These are phyloP conservation scores for Recurvomyces mirabilis DNA, from an alignment of 495 filamentous ascomycete genomes.

Conservation along the genomic window DNA sequence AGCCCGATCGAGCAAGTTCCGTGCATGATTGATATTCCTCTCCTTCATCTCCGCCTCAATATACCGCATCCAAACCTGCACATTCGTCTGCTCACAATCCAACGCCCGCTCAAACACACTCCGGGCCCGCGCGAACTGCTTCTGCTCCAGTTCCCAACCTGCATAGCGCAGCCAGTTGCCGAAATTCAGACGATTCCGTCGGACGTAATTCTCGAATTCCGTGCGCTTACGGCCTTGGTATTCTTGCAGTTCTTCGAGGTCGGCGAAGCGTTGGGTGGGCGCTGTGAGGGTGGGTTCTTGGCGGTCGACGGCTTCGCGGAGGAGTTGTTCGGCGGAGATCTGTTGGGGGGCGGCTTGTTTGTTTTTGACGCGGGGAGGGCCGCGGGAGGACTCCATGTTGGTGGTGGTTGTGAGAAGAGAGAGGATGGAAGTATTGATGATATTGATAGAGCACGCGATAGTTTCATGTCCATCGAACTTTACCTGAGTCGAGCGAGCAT, in stretches of 20 bases:
- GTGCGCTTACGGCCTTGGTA: conserved; percentile 91
- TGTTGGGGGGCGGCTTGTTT: conserved; percentile 64
- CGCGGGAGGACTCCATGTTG: conserved; percentile 82
- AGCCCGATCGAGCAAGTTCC: conserved; percentile 88
- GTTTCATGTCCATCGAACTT: not conserved
- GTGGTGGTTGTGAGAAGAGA: not conserved
- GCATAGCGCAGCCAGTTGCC: conserved; percentile 99
- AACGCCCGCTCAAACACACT: conserved; percentile 92
- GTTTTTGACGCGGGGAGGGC: conserved; percentile 94
- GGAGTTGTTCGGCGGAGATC: conserved; percentile 93
- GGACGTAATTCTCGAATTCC: conserved; percentile 97
- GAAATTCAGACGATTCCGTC: conserved; percentile 87
- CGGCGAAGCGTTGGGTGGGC: conserved; percentile 88
- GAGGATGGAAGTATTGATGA: not conserved
- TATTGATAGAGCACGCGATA: not conserved
- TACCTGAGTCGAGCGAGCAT: no score
- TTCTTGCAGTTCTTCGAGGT: conserved; percentile 96
- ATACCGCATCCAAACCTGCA: conserved; percentile 78
- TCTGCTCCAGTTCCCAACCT: conserved; percentile 94
- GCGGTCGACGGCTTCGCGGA: conserved; percentile 94
- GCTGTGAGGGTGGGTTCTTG: conserved; percentile 82
- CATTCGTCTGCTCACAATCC: conserved; percentile 78
- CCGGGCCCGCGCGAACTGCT: conserved; percentile 91
- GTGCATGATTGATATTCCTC: conserved; percentile 92
- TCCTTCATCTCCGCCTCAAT: conserved; percentile 95